Percentiles rank a stretch among this genome's conserved stretches.
phyloP scores from a whole-genome alignment of 164 flowering plant genomes.

The Macadamia tetraphylla region DNA sequence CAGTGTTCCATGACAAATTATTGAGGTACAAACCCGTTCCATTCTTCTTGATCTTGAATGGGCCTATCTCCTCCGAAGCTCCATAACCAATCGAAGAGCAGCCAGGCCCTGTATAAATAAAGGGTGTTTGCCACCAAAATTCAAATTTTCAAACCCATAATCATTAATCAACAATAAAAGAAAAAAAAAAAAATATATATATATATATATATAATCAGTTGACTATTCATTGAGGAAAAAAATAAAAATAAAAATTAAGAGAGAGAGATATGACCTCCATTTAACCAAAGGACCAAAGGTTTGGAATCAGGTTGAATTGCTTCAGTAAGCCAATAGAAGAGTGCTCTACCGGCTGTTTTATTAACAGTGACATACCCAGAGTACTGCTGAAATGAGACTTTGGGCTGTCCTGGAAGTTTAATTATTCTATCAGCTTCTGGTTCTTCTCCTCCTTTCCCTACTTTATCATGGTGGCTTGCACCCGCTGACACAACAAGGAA shows the following conservation, averaged over 20 bases:
- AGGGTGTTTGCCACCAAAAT: too few species aligned
- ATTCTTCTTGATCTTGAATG: slow-evolving; percentile 64
- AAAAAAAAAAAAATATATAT: too few species aligned
- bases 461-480: slow-evolving; percentile 7
- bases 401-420: slow-evolving; percentile 68
- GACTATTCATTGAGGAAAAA: too few species aligned
- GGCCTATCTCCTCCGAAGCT: slow-evolving; percentile 91
- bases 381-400: slow-evolving; percentile 56
- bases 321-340: slow-evolving; percentile 85
- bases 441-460: slow-evolving; percentile 15
- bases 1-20: slow-evolving; percentile 79
- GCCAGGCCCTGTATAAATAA: slow-evolving; percentile 58
- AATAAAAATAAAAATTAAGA: not conserved
- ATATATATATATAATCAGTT: too few species aligned
- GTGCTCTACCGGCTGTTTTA: slow-evolving; percentile 51
- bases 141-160: too few species aligned
- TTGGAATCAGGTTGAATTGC: slow-evolving; percentile 45
- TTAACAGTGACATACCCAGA: slow-evolving; percentile 80
- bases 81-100: slow-evolving; percentile 95
- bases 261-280: slow-evolving; percentile 51
- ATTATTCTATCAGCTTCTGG: slow-evolving; percentile 58
- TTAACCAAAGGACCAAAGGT: slow-evolving; percentile 82
- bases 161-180: too few species aligned
- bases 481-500: slow-evolving; percentile 9
- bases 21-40: slow-evolving; percentile 55